Conservation (phyloP, 163 green algal genomes). For the Coccomyxa subellipsoidea region DNA sequence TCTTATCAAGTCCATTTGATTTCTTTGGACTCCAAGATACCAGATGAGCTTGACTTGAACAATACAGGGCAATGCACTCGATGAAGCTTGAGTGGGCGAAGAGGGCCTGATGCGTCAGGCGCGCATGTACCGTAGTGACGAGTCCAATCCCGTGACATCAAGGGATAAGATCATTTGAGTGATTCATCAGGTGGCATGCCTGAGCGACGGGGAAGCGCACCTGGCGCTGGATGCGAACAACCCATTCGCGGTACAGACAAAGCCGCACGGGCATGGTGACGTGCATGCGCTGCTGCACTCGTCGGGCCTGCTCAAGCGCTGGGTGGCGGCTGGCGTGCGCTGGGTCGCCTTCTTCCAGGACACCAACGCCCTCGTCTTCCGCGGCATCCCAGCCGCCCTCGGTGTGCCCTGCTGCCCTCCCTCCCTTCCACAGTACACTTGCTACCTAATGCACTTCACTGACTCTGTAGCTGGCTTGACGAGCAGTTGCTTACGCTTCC, state of each 20-base stretch:
- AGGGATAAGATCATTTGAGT: background rate
- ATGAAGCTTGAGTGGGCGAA: no score
- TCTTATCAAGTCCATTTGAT: no score
- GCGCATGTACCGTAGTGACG: no score
- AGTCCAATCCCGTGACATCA: no score
- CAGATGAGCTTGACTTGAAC: no score
- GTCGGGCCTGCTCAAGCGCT: conserved; percentile 72
- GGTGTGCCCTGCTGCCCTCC: conserved; percentile 57
- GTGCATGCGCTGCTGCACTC: conserved; percentile 93
- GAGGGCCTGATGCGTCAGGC: no score
- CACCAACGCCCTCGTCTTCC: conserved; percentile 96
- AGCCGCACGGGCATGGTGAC: conserved; percentile 98
- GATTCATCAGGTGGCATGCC: conserved; percentile 54
- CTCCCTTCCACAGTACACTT: background rate
- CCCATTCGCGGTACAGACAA: conserved; percentile 80
- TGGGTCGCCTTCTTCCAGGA: conserved; percentile 99
- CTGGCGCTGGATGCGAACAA: conserved; percentile 77
- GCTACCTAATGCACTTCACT: no score
- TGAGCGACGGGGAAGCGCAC: conserved; percentile 83
- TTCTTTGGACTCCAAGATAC: no score
- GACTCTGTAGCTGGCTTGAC: no score
- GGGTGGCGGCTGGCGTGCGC: conserved; percentile 71
- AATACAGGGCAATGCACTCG: no score
- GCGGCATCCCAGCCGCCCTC: conserved; percentile 70
- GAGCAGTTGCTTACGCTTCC: no score